phyloP scores from a whole-genome alignment of 768 basidiomycete genomes.

The Piloderma croceum region DNA sequence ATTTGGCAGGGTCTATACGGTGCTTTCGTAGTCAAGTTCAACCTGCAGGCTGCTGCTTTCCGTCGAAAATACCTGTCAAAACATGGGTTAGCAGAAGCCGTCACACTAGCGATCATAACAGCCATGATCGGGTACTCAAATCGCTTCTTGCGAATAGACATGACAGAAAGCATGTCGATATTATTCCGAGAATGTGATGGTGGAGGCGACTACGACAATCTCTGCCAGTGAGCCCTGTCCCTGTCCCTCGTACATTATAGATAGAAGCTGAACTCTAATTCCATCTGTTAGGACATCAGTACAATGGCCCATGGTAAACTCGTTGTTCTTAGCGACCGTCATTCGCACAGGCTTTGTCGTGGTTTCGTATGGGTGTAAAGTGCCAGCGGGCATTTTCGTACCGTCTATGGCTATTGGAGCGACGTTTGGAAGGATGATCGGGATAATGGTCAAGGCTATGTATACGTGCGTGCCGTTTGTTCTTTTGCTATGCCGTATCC shows the following conservation, averaged over 20 bases:
- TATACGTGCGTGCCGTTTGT: slow-evolving; percentile 50
- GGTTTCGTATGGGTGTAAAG: slow-evolving; percentile 92
- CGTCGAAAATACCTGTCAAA: slow-evolving; percentile 83
- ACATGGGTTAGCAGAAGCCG: slow-evolving; percentile 85
- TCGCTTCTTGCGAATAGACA: slow-evolving; percentile 90
- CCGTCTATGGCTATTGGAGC: slow-evolving; percentile 99
- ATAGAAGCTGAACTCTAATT: slow-evolving; percentile 7
- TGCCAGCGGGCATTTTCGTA: slow-evolving; percentile 96
- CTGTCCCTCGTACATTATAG: not conserved
- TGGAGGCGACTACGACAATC: slow-evolving; percentile 81
- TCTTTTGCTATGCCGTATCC: not conserved
- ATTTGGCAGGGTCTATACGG: slow-evolving; percentile 84
- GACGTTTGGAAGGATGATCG: slow-evolving; percentile 94
- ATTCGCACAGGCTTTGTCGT: slow-evolving; percentile 84
- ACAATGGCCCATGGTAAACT: slow-evolving; percentile 95
- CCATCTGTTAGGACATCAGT: slow-evolving; percentile 56
- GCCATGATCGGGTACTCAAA: slow-evolving; percentile 93
- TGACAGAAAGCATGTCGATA: slow-evolving; percentile 95
- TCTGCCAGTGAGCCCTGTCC: slow-evolving; percentile 79
- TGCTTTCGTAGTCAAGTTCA: slow-evolving; percentile 95
- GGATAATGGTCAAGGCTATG: slow-evolving; percentile 92
- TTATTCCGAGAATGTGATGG: slow-evolving; percentile 95
- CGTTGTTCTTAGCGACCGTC: slow-evolving; percentile 84
- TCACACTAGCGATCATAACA: slow-evolving; percentile 79
- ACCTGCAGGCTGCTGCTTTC: slow-evolving; percentile 91